phyloP scores from a whole-genome alignment of 441 rosid genomes.

The Populus trichocarpa region DNA sequence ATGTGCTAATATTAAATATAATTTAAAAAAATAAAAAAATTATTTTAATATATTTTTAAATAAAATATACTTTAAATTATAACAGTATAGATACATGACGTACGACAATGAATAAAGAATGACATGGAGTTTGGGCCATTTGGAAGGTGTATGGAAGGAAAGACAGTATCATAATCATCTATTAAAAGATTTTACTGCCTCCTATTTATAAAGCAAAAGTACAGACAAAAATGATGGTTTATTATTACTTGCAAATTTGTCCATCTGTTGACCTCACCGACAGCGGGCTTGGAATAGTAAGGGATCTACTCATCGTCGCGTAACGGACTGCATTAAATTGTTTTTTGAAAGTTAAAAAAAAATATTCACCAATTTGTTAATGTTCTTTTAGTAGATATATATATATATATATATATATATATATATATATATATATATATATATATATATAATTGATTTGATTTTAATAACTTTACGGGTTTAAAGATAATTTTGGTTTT shows the following conservation, averaged over 20 bases:
- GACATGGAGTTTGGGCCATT: conserved; percentile 21
- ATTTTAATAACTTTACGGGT: no score
- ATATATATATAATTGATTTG: no score
- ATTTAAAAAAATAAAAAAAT: no score
- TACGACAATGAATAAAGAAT: conserved; percentile 4
- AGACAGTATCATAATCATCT: conserved; percentile 13
- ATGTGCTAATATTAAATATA: no score
- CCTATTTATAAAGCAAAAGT: conserved; percentile 22
- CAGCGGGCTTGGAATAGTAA: conserved; percentile 20
- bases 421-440: no score
- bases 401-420: no score
- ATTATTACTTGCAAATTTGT: neutral
- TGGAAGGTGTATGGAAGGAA: conserved; percentile 50
- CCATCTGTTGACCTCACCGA: conserved; percentile 28
- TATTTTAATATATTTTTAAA: no score
- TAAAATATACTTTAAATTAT: neutral
- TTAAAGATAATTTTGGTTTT: no score
- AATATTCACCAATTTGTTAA: no score
- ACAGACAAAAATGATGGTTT: conserved; percentile 15
- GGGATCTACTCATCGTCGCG: neutral
- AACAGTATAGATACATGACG: neutral
- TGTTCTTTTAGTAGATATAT: no score
- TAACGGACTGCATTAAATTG: no score
- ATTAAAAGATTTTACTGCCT: conserved; percentile 29
- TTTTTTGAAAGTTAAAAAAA: no score